Percentiles rank a stretch among this genome's conserved stretches.
Conservation (phyloP, 805 yeast genomes). For the Yarrowia yakushimensis region DNA sequence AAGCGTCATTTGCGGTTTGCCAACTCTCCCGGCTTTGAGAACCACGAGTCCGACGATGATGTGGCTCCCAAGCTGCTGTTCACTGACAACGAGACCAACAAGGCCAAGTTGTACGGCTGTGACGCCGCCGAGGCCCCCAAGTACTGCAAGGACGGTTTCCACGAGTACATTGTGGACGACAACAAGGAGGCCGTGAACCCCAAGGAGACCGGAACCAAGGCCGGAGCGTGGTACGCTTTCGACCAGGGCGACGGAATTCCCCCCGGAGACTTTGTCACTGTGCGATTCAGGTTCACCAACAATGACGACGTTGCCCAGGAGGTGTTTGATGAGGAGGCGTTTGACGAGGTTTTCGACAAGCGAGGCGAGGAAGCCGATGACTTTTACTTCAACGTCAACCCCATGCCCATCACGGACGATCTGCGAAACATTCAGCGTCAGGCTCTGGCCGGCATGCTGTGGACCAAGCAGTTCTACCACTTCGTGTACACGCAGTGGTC, state of each 20-base stretch:
- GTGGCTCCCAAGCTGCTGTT: slow-evolving; percentile 73
- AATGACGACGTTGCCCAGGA: slow-evolving; percentile 33
- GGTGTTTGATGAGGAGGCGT: slow-evolving; percentile 64
- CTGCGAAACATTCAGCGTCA: slow-evolving; percentile 83
- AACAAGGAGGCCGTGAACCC: slow-evolving; percentile 66
- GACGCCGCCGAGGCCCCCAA: slow-evolving; percentile 54
- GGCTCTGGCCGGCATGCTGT: slow-evolving; percentile 87
- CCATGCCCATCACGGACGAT: slow-evolving; percentile 76
- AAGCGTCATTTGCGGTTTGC: slow-evolving; percentile 64
- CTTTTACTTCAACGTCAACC: slow-evolving; percentile 84
- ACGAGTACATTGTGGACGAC: slow-evolving; percentile 69
- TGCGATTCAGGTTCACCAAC: slow-evolving; percentile 68
- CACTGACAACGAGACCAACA: slow-evolving; percentile 88
- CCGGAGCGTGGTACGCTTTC: slow-evolving; percentile 79
- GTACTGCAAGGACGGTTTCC: slow-evolving; percentile 82
- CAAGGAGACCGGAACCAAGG: slow-evolving; percentile 68
- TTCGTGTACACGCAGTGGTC: slow-evolving; percentile 85
- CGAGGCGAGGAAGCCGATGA: slow-evolving; percentile 89
- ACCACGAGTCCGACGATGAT: slow-evolving; percentile 47
- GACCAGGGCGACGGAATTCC: slow-evolving; percentile 76
- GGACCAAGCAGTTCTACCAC: slow-evolving; percentile 91
- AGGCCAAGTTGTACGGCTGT: slow-evolving; percentile 54
- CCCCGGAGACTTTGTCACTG: slow-evolving; percentile 80
- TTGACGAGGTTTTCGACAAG: slow-evolving; percentile 63
- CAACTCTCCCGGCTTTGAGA: slow-evolving; percentile 68